Base-by-base conservation (phyloP, 495 filamentous ascomycete genomes). In the Glonium stellatum region DNA sequence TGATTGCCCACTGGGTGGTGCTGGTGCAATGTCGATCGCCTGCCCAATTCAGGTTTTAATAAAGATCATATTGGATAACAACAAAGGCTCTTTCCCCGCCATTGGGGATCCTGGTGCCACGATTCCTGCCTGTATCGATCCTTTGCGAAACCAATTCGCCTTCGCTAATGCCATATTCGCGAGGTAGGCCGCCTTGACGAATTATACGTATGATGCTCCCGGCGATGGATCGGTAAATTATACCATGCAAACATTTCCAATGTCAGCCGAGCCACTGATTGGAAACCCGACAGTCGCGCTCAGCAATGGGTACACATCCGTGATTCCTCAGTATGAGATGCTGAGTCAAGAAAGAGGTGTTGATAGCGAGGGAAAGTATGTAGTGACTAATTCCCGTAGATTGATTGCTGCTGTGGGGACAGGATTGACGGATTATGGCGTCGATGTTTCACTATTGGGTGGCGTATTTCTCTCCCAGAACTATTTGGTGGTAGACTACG, bases 381-480 rank as follows among this genome's bases (percentile, higher is more conserved):
- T 23, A 1, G 27, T 54, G 23, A 54, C 22, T n/a, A 54, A 54
- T 18, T 19, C 51, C 12, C 35, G 51, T 19, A 27, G 51, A 12
- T n/a, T 36, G 25, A 54, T 54, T 8, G 11, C 51, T 13, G 51
- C 51, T 1, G 51, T 54, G 11, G 27, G 27, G 5, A 36, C 25
- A 27, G 51, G 51, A 19, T 34, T 54, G 51, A 44, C 39, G 39
- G 39, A 44, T 18, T 44, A 44, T 18, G 39, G 39, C 39, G n/a
- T 54, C n/a, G 35, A 54, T 13, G 5, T 54, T 12, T 23, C 51
- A 13, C 51, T 54, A 31, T 23, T 54, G 23, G 51, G 51, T 13
- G 51, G 51, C 6, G 51, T 54, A 25, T 54, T 31, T 35, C 51
- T 54, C 11, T 54, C 51, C 11, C 51, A 54, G 12, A 54, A 54